These are phyloP conservation scores for Fusarium sarcochroum DNA, from an alignment of 2,329 filamentous ascomycete genomes.

Conservation along the genomic window DNA sequence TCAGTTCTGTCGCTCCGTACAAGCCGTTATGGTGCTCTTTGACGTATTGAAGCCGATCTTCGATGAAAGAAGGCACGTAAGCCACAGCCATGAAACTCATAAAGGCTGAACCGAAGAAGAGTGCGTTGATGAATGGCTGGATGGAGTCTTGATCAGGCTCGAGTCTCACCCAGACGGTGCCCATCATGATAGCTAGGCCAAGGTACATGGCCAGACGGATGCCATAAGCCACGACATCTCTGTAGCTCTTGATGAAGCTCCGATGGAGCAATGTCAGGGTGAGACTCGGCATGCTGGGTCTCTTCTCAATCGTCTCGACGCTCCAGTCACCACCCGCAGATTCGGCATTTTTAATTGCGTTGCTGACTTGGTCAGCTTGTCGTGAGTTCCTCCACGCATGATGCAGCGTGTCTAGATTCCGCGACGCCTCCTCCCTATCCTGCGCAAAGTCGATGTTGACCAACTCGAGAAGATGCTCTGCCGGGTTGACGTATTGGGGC, in stretches of 20 bases:
- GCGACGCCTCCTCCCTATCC: slow-evolving; percentile 60
- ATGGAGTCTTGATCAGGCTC: slow-evolving; percentile 78
- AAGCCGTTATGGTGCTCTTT: slow-evolving; percentile 86
- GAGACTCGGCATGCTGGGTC: slow-evolving; percentile 64
- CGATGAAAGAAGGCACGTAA: slow-evolving; percentile 86
- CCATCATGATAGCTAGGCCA: slow-evolving; percentile 86
- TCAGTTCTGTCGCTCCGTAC: slow-evolving; percentile 80
- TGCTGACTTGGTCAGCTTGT: slow-evolving; percentile 37
- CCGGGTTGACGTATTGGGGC: slow-evolving; percentile 81
- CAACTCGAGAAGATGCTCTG: slow-evolving; percentile 83
- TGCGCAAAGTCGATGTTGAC: slow-evolving; percentile 82
- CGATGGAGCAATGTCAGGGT: slow-evolving; percentile 79
- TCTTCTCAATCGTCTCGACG: slow-evolving; percentile 43
- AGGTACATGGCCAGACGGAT: slow-evolving; percentile 86
- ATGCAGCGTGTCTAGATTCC: slow-evolving; percentile 50
- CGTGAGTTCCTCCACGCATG: slow-evolving; percentile 45
- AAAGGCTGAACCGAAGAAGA: slow-evolving; percentile 81
- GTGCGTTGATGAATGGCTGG: slow-evolving; percentile 85
- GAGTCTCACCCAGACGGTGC: slow-evolving; percentile 86
- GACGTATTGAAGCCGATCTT: slow-evolving; percentile 57
- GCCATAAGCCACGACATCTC: slow-evolving; percentile 87
- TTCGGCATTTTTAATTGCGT: slow-evolving; percentile 47
- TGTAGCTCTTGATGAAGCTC: slow-evolving; percentile 85
- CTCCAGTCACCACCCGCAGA: slow-evolving; percentile 46
- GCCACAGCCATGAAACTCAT: slow-evolving; percentile 88